phyloP scores from a whole-genome alignment of 306 rosid species.

The Cotoneaster glaucophyllus region DNA sequence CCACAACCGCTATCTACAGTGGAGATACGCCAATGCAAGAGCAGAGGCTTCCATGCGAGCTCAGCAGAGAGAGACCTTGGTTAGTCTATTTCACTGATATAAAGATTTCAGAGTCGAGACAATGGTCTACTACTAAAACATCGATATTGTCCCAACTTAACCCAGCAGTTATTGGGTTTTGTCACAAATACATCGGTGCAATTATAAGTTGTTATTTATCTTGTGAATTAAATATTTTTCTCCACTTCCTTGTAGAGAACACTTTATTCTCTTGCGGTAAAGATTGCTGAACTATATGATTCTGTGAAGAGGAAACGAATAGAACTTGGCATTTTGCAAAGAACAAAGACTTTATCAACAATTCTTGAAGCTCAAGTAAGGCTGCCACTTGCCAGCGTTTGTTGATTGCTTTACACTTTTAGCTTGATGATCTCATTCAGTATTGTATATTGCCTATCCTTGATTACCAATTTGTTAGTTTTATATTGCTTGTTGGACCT shows the following conservation, averaged over 20 bases:
- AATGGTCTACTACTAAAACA: background rate
- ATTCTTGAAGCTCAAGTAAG: conserved; percentile 79
- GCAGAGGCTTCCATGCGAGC: conserved; percentile 34
- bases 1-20: conserved; percentile 62
- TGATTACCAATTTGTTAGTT: background rate
- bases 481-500: background rate
- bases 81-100: conserved; percentile 5
- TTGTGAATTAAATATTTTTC: background rate
- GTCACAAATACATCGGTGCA: too few species aligned
- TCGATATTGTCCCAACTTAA: too few species aligned
- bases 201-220: too few species aligned
- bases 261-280: conserved; percentile 48
- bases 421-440: conserved; percentile 6
- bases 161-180: too few species aligned
- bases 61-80: conserved; percentile 63
- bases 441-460: background rate
- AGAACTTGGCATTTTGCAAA: conserved; percentile 55
- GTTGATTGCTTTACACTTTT: conserved; percentile 8
- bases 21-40: conserved; percentile 74
- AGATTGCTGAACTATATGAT: conserved; percentile 49
- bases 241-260: conserved; percentile 43
- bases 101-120: background rate
- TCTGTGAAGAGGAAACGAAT: conserved; percentile 49
- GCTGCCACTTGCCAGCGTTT: background rate
- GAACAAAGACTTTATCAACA: conserved; percentile 47